These are phyloP conservation scores for Globisporangium megalacanthum DNA, from an alignment of 352 stramenopile species.

Conservation along the genomic window DNA sequence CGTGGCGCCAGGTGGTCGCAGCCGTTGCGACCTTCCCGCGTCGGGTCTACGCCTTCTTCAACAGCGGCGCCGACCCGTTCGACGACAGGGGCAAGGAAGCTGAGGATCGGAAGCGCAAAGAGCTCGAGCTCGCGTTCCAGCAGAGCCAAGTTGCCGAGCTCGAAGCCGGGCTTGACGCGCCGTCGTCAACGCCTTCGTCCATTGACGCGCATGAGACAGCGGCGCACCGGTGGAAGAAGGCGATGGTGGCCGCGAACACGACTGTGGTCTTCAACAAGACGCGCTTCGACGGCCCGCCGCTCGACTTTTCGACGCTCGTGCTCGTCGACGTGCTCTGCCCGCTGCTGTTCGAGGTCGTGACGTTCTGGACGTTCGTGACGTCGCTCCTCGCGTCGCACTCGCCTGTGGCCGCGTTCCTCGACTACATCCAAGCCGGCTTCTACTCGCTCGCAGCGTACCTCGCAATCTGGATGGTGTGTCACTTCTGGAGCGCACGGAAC, in stretches of 20 bases:
- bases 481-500: slow-evolving; percentile 84
- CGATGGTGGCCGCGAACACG: slow-evolving; percentile 55
- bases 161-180: not conserved
- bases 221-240: slow-evolving; percentile 67
- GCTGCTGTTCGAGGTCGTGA: slow-evolving; percentile 74
- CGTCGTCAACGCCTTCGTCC: not conserved
- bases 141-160: slow-evolving; percentile 25
- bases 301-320: slow-evolving; percentile 83
- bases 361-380: slow-evolving; percentile 58
- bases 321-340: slow-evolving; percentile 81
- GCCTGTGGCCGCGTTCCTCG: slow-evolving; percentile 65
- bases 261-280: slow-evolving; percentile 72
- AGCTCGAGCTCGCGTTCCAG: slow-evolving; percentile 58
- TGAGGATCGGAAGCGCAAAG: slow-evolving; percentile 59
- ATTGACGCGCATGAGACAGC: slow-evolving; percentile 15
- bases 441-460: slow-evolving; percentile 73
- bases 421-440: slow-evolving; percentile 79
- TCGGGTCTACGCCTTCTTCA: slow-evolving; percentile 38
- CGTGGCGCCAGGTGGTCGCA: slow-evolving; percentile 44
- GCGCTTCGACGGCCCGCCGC: slow-evolving; percentile 68
- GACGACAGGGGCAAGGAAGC: slow-evolving; percentile 70
- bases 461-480: slow-evolving; percentile 72
- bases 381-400: slow-evolving; percentile 60
- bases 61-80: slow-evolving; percentile 54
- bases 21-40: slow-evolving; percentile 29